Evolutionary conservation across 352 stramenopile species (phyloP).

Genomic region (Blastocystis sp.): DNA sequence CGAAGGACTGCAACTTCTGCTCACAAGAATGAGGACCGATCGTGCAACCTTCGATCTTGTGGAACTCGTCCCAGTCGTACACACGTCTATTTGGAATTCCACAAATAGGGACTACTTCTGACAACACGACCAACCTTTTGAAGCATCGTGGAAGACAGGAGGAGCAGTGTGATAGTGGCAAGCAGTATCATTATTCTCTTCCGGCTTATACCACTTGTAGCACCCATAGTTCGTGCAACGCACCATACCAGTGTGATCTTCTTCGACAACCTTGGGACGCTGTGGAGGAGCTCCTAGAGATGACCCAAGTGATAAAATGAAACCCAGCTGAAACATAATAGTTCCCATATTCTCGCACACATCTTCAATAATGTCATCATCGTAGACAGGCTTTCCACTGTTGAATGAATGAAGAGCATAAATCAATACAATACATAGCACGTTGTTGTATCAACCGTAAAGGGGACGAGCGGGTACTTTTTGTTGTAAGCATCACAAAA

Average conservation of each 20-base stretch:
- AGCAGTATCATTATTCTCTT: slow-evolving; percentile 73
- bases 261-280: slow-evolving; percentile 46
- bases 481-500: slow-evolving; percentile 83
- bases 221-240: slow-evolving; percentile 18
- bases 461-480: slow-evolving; percentile 73
- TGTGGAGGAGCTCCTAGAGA: not conserved
- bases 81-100: slow-evolving; percentile 72
- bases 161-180: slow-evolving; percentile 75
- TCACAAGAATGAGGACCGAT: slow-evolving; percentile 65
- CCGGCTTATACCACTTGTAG: slow-evolving; percentile 67
- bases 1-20: slow-evolving; percentile 73
- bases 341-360: slow-evolving; percentile 57
- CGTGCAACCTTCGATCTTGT: slow-evolving; percentile 69
- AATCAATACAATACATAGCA: slow-evolving; percentile 75
- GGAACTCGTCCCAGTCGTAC: slow-evolving; percentile 89
- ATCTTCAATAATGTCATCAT: slow-evolving; percentile 59
- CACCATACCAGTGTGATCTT: slow-evolving; percentile 64
- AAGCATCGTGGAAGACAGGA: slow-evolving; percentile 80
- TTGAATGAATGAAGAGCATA: not conserved
- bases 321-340: slow-evolving; percentile 53
- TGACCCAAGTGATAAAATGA: not conserved
- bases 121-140: slow-evolving; percentile 83
- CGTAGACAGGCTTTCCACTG: slow-evolving; percentile 47
- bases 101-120: slow-evolving; percentile 64
- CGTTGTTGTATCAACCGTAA: slow-evolving; percentile 61